These are phyloP conservation scores for Exophiala oligosperma DNA, from an alignment of 2,329 filamentous ascomycete genomes.

Conservation along the genomic window DNA sequence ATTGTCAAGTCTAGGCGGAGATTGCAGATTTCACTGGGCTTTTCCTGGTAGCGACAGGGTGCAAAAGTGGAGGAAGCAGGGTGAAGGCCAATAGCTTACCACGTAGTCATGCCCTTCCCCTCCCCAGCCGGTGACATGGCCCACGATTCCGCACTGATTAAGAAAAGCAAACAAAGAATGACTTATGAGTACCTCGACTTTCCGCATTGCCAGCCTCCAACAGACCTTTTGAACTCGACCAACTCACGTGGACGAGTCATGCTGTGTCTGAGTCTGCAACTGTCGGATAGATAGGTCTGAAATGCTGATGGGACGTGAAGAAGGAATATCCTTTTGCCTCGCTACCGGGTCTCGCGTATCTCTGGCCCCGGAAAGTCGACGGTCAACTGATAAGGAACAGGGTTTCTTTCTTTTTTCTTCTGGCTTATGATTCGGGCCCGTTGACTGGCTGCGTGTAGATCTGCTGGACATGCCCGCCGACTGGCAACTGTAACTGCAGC, in stretches of 20 bases:
- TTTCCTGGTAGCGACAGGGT: no score
- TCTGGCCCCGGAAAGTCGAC: background rate
- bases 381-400: constrained; percentile 1
- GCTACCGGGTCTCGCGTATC: constrained; percentile 1
- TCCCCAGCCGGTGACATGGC: background rate
- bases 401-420: background rate
- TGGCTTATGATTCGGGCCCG: background rate
- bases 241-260: background rate
- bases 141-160: background rate
- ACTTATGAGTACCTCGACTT: background rate
- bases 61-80: no score
- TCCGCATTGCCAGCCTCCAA: background rate
- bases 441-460: background rate
- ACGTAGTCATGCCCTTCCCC: background rate
- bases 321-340: background rate
- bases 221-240: background rate
- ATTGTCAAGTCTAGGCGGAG: no score
- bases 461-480: background rate
- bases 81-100: no score
- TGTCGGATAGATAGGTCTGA: background rate
- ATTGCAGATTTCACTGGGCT: no score
- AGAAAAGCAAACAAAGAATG: background rate
- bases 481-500: background rate
- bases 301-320: background rate
- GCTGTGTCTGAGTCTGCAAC: background rate